Conservation (phyloP, 192 early-diverging fungal genomes). For the Glomus cerebriforme region DNA sequence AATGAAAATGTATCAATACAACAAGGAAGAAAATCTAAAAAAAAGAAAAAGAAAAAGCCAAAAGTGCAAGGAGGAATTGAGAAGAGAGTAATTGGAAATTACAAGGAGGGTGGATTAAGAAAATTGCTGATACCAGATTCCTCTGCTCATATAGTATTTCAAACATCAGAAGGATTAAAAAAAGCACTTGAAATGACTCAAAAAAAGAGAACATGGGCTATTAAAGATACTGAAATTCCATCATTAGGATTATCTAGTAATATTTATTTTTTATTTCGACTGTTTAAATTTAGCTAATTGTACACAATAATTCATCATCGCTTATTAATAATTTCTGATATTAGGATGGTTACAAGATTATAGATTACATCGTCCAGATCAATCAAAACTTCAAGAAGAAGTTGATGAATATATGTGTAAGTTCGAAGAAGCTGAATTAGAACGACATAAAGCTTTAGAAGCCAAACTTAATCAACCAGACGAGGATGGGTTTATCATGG, state of each 20-base stretch:
- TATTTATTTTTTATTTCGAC: not conserved
- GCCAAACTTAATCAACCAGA: slow-evolving; percentile 80
- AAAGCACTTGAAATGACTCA: slow-evolving; percentile 63
- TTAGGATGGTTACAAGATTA: slow-evolving; percentile 49
- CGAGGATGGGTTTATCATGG: slow-evolving; percentile 90
- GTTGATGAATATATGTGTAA: slow-evolving; percentile 76
- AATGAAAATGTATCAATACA: not conserved
- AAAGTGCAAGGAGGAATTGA: not conserved
- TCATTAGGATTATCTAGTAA: slow-evolving; percentile 5
- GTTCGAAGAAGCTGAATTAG: slow-evolving; percentile 77
- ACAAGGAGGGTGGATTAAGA: not conserved
- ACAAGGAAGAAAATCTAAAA: not conserved
- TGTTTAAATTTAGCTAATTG: not conserved
- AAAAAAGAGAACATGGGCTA: slow-evolving; percentile 61
- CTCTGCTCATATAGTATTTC: slow-evolving; percentile 71
- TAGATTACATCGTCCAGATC: slow-evolving; percentile 27
- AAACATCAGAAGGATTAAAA: slow-evolving; percentile 63
- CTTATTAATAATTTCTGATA: not conserved
- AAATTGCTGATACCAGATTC: slow-evolving; percentile 46
- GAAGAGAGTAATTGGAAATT: not conserved
- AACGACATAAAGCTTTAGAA: slow-evolving; percentile 63
- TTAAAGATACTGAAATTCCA: slow-evolving; percentile 40
- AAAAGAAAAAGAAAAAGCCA: not conserved
- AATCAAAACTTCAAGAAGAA: slow-evolving; percentile 52
- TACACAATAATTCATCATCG: not conserved